Base-by-base conservation (phyloP, 2,329 filamentous ascomycete species). In the Grosmannia clavigera region DNA sequence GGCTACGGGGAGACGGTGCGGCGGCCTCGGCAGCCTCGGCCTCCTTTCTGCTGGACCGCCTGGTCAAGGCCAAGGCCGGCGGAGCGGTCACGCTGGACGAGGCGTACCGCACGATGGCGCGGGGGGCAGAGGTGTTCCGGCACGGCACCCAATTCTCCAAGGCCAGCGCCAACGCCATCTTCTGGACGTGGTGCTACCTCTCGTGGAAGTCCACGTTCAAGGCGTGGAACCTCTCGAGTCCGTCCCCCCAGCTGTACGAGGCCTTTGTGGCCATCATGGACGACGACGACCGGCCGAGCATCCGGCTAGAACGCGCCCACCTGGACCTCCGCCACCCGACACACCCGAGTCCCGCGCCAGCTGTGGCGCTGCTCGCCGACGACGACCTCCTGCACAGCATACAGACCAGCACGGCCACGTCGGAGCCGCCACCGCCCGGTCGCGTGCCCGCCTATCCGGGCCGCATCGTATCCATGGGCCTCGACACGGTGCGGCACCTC, bases 241-340 rank as follows among this genome's bases (percentile, higher is more conserved):
- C 81, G 0, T 76, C 78, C 0, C 74, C 75, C 25, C 64, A 70
- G 6, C 70, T 81, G 0, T 84, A 82, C 59, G 78, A 84, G 60
- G 69, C 73, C 0, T 83, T 83, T 62, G 72, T 79, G 46, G 72
- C 74, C 50, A 72, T 80, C 5, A 77, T 76, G 27, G 69, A 74
- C 56, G 71, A 71, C 19, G 69, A 78, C 19, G 64, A 69, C 5
- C 66, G 66, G 29, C 59, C 60, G 29, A 68, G 71, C 1, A 68
- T 77, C 46, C 66, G 67, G 9, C 67, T 82, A 9, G 76, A 81
- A 57, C 71, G 73, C 38, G 81, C 81, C 0, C 81, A 84, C 64
- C 71, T 84, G 3, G 73, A 78, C 33, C 72, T 84, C 1, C 73
- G 80, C 60, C 81, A 84, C 65, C 81, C 81, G 0, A 76, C 76